Percentiles rank a stretch among this genome's conserved stretches.
Evolutionary conservation across 129 eudicot species (phyloP).

Genomic region (Saussurea involucrata): DNA sequence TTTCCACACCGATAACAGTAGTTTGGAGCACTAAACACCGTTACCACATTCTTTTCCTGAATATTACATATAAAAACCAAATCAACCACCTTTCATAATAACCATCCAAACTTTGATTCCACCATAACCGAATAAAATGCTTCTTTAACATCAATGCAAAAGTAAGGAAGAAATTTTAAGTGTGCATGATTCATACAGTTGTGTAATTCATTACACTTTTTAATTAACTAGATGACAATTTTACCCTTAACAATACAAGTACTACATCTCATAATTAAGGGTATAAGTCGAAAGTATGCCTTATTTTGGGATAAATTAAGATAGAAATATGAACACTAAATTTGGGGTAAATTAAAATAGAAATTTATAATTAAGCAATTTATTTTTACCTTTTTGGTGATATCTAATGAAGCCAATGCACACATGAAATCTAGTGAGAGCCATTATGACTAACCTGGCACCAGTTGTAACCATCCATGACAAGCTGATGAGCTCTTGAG

Average conservation of each 20-base stretch:
- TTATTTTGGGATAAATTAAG: too few relatives aligned
- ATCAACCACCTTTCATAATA: not conserved
- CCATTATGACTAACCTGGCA: conserved; percentile 60
- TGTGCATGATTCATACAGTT: too few relatives aligned
- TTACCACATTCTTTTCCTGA: conserved; percentile 90
- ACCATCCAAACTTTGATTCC: not conserved
- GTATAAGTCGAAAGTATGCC: not conserved
- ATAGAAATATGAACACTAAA: not conserved
- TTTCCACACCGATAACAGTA: conserved; percentile 89
- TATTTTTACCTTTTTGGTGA: not conserved
- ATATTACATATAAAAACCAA: not conserved
- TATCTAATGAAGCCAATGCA: not conserved
- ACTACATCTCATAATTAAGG: not conserved
- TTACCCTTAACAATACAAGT: not conserved
- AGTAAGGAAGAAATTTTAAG: too few relatives aligned
- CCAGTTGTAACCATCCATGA: conserved; percentile 93
- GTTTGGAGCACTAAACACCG: conserved; percentile 88
- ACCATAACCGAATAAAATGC: too few relatives aligned
- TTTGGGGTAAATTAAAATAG: not conserved
- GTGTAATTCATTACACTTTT: not conserved
- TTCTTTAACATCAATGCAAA: too few relatives aligned
- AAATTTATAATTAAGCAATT: too few relatives aligned
- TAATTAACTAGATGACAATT: not conserved
- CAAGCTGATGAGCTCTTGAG: conserved; percentile 91
- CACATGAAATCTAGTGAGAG: not conserved